Evolutionary conservation across 768 basidiomycete genomes (phyloP), one percentile per base, ranked within the genome.

Genomic region (Holtermannia corniformis): DNA sequence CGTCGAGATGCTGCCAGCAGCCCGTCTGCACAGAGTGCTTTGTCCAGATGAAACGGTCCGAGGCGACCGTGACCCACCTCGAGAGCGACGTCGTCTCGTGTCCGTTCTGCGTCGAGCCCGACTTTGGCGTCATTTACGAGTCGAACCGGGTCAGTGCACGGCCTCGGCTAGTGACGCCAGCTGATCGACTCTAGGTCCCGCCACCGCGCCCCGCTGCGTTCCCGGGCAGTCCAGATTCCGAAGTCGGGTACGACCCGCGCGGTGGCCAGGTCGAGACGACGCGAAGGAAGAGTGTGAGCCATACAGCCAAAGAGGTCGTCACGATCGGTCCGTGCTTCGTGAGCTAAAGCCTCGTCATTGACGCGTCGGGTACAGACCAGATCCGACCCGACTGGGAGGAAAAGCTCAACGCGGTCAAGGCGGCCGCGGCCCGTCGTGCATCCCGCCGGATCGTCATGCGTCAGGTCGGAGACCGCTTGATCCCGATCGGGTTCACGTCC

Each of bases 21-120:
- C 85, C 87, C 20, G 93, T 99, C 57, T 99, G 95, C 71, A 96
- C 95, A 32, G 95, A 99, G 74, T 99, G 95, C 70, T 97, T 99
- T 67, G 90, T 96, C 20, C 93, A 96, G 75, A 97, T 99, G 75
- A 97, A 96, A 76, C 85, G 95, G 50, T 82, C 80, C 28, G 95
- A 99, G 58, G 90, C 95, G 4, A 93, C 90, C 0, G 78, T 89
- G 5, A 96, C 91, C 0, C 92, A 97, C 73, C 78, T 96, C 55
- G 89, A 91, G 49, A 93, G 91, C 7, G 95, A 99, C 65, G 90
- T 91, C 1, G 91, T 93, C 13, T 87, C 89, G 2, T 99, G 95
- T 70, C 95, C 95, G 4, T 99, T 87, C 69, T 99, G 95, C 63
- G 88, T 96, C 26, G 93, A 96, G 73, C 85, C 91, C 44, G 92